A percentile compares a stretch with the other conserved stretches of the same genome.
phyloP scores from a whole-genome alignment of 108 stramenopile genomes.

The Seminavis robusta region DNA sequence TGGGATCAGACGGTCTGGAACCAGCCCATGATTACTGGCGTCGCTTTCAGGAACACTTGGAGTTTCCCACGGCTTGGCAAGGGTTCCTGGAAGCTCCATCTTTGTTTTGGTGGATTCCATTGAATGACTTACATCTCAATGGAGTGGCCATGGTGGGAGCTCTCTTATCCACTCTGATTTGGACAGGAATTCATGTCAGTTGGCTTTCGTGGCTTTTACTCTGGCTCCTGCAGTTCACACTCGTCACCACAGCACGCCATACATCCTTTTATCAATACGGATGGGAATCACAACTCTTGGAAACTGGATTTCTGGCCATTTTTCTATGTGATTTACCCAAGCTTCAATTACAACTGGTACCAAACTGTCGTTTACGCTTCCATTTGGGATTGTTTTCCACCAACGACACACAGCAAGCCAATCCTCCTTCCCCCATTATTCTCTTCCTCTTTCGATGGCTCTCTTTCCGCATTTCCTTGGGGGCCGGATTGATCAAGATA shows the following conservation, averaged over 20 bases:
- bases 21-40: constrained; percentile 28
- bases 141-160: constrained; percentile 23
- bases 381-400: constrained; percentile 2
- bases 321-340: constrained; percentile 65
- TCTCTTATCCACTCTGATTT: constrained; percentile 23
- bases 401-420: neutral
- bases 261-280: constrained; percentile 73
- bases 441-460: constrained; percentile 83
- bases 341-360: too few relatives aligned
- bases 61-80: constrained; percentile 11
- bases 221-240: constrained; percentile 68
- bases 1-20: constrained; percentile 46
- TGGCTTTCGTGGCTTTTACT: constrained; percentile 32
- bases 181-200: constrained; percentile 43
- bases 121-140: constrained; percentile 26
- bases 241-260: constrained; percentile 64
- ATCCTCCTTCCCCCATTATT: constrained; percentile 38
- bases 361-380: too few relatives aligned
- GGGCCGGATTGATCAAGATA: constrained; percentile 85
- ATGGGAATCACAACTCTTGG: constrained; percentile 81
- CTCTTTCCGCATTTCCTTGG: constrained; percentile 69
- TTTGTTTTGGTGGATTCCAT: constrained; percentile 31
- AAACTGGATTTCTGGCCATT: constrained; percentile 76
- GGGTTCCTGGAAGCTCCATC: constrained; percentile 37
- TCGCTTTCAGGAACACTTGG: neutral